Evolutionary conservation across 495 filamentous ascomycete genomes (phyloP).

Genomic region (Penicillium paradoxum): DNA sequence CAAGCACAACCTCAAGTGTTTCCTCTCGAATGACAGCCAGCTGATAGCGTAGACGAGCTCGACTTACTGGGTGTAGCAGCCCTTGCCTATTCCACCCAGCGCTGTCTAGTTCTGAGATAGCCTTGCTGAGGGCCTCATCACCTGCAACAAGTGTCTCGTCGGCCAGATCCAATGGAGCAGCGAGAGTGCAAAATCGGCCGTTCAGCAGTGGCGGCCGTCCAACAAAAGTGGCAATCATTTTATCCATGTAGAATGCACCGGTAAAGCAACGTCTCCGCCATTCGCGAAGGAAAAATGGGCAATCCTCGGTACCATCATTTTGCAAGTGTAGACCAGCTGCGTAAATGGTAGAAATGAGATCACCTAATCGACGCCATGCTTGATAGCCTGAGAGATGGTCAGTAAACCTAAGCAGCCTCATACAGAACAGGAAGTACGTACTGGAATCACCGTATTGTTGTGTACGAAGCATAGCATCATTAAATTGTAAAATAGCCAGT

Average conservation of each 20-base stretch:
- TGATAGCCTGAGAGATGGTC: conserved; percentile 35
- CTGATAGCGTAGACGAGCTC: conserved; percentile 45
- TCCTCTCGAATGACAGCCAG: conserved; percentile 50
- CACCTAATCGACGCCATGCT: conserved; percentile 50
- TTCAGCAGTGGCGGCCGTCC: conserved; percentile 55
- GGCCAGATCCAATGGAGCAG: conserved; percentile 53
- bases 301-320: conserved; percentile 33
- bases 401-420: background rate
- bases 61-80: conserved; percentile 33
- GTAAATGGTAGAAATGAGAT: conserved; percentile 49
- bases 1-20: conserved; percentile 55
- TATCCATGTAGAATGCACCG: conserved; percentile 48
- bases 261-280: conserved; percentile 50
- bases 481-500: conserved; percentile 42
- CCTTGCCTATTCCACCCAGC: conserved; percentile 52
- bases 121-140: conserved; percentile 36
- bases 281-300: conserved; percentile 49
- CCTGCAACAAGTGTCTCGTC: conserved; percentile 48
- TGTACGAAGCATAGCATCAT: conserved; percentile 41
- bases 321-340: conserved; percentile 56
- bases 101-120: conserved; percentile 42
- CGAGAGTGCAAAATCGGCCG: conserved; percentile 50
- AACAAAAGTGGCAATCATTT: conserved; percentile 49
- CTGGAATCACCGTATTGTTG: conserved; percentile 49
- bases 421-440: conserved; percentile 24